Evolutionary conservation across 2,329 filamentous ascomycete genomes (phyloP).

Genomic region (Sclerotinia subarctica): DNA sequence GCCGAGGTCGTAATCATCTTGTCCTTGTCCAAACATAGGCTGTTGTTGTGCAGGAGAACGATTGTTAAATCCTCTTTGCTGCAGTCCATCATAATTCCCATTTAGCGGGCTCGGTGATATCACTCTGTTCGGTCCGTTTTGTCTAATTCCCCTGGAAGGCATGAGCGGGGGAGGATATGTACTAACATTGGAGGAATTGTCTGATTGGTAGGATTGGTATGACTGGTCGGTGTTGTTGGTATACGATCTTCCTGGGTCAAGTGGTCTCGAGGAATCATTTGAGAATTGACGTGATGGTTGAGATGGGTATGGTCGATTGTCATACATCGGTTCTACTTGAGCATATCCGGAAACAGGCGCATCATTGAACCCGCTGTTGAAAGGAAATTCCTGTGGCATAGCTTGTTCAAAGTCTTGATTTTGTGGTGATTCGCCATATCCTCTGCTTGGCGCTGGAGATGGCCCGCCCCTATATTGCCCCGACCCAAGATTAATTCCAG

Average conservation of each 20-base stretch:
- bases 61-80: conserved; percentile 5
- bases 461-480: conserved; percentile 1
- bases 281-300: conserved; percentile 31
- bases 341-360: conserved; percentile 20
- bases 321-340: conserved; percentile 22
- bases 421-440: conserved; percentile 11
- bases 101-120: conserved; percentile 31
- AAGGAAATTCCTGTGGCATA: conserved; percentile 28
- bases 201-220: conserved; percentile 16
- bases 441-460: conserved; percentile 12
- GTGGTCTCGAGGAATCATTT: conserved; percentile 27
- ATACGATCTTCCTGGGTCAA: conserved; percentile 31
- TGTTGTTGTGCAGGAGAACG: neutral
- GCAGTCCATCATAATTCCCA: neutral
- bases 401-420: conserved; percentile 1
- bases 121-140: conserved; percentile 26
- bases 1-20: neutral
- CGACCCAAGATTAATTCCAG: conserved; percentile 1
- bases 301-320: conserved; percentile 27
- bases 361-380: conserved; percentile 22
- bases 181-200: conserved; percentile 7
- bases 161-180: conserved; percentile 20
- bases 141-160: conserved; percentile 27
- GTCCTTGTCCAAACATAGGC: neutral
- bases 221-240: conserved; percentile 21